These are phyloP conservation scores for Schizonepeta tenuifolia DNA, from an alignment of 257 asterid species.

Conservation along the genomic window DNA sequence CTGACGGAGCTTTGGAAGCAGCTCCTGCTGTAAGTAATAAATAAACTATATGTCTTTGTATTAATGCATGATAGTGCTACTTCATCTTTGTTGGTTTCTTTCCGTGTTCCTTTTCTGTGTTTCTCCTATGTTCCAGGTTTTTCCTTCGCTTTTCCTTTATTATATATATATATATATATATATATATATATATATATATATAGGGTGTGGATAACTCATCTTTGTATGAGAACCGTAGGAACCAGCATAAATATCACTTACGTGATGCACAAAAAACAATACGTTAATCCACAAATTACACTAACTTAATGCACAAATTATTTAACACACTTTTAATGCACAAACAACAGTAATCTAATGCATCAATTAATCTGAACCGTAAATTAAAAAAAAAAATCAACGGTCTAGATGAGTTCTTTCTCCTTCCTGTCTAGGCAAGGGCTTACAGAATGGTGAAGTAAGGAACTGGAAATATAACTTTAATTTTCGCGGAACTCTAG, in stretches of 20 bases:
- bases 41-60: constrained; percentile 18
- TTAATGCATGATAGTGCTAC: constrained; percentile 1
- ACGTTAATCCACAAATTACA: too few relatives aligned
- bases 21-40: constrained; percentile 82
- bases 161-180: background rate
- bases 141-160: background rate
- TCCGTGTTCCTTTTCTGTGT: background rate
- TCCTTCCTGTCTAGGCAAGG: background rate
- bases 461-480: background rate
- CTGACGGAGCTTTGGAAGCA: constrained; percentile 98
- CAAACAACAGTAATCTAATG: too few relatives aligned
- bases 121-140: background rate
- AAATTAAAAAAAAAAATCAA: too few relatives aligned
- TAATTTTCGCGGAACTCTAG: constrained; percentile 6
- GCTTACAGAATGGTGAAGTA: background rate
- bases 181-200: too few relatives aligned
- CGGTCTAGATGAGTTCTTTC: too few relatives aligned
- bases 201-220: too few relatives aligned
- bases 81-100: constrained; percentile 1
- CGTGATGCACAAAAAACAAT: too few relatives aligned
- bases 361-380: too few relatives aligned
- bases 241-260: too few relatives aligned
- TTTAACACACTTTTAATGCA: too few relatives aligned
- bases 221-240: too few relatives aligned
- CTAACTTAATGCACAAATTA: too few relatives aligned